Conservation (phyloP, 1,139 yeast genomes). For the Geotrichum aggregatum region DNA sequence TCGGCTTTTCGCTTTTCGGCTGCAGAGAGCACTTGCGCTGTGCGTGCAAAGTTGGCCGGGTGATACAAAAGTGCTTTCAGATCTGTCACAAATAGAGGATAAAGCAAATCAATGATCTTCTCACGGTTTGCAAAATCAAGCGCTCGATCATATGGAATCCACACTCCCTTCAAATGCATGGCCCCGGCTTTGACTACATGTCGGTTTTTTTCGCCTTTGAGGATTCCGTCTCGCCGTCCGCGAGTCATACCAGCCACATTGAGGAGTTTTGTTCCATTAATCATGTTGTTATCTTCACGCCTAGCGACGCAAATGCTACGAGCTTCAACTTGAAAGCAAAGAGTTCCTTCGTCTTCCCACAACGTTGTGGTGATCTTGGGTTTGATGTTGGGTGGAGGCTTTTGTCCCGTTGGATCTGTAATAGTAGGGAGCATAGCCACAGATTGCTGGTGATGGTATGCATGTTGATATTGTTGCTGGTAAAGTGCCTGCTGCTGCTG, state of each 20-base stretch:
- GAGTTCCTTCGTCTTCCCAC: conserved; percentile 96
- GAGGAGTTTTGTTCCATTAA: conserved; percentile 86
- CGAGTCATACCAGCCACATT: conserved; percentile 95
- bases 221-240: conserved; percentile 89
- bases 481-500: conserved; percentile 21
- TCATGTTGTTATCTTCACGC: conserved; percentile 87
- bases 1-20: conserved; percentile 27
- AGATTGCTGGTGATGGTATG: conserved; percentile 19
- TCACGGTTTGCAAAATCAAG: conserved; percentile 87
- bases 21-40: conserved; percentile 25
- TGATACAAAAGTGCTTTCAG: conserved; percentile 60
- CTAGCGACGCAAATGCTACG: conserved; percentile 87
- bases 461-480: conserved; percentile 24
- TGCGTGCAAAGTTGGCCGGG: conserved; percentile 33
- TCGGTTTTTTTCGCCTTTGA: conserved; percentile 80
- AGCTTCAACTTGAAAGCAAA: conserved; percentile 94
- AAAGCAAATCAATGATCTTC: conserved; percentile 76
- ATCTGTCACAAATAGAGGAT: conserved; percentile 83
- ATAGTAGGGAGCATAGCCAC: conserved; percentile 26
- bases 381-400: conserved; percentile 58
- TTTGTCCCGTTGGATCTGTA: conserved; percentile 53
- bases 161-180: conserved; percentile 94
- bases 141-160: conserved; percentile 96
- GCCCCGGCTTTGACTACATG: conserved; percentile 95
- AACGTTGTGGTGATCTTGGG: conserved; percentile 91